phyloP scores from a whole-genome alignment of 2,329 filamentous ascomycete species.

The Paecilomyces formosus region DNA sequence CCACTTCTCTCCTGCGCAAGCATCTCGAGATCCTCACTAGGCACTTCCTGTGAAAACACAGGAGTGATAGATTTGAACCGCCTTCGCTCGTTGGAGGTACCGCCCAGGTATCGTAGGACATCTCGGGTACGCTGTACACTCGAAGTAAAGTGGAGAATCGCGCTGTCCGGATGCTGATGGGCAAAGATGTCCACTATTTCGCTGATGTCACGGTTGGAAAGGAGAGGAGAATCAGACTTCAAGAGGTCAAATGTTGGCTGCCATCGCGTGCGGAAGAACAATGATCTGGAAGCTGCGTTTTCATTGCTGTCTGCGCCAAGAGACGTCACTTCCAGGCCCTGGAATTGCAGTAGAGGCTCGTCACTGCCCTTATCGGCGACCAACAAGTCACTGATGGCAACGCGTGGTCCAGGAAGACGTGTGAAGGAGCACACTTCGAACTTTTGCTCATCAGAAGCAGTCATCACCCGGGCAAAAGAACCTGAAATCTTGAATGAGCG shows the following conservation, averaged over 20 bases:
- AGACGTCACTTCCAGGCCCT: constrained; percentile 12
- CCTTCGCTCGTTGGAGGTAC: background rate
- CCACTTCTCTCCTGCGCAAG: background rate
- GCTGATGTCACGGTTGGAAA: constrained; percentile 4
- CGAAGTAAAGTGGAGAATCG: background rate
- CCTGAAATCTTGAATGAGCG: constrained; percentile 12
- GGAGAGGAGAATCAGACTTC: background rate
- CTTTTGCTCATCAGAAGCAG: constrained; percentile 5
- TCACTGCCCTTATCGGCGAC: constrained; percentile 8
- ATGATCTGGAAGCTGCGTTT: constrained; percentile 4
- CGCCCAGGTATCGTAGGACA: background rate
- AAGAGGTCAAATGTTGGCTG: constrained; percentile 12
- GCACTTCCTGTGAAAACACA: background rate
- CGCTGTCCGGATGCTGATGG: constrained; percentile 3
- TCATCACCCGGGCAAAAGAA: constrained; percentile 5
- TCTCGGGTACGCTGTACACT: background rate
- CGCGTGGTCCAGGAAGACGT: constrained; percentile 10
- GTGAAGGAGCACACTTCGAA: constrained; percentile 9
- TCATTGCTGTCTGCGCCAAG: constrained; percentile 10
- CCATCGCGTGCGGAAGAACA: constrained; percentile 14
- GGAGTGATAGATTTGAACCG: background rate
- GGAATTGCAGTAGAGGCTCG: constrained; percentile 10
- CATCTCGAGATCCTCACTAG: background rate
- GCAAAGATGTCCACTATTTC: constrained; percentile 4
- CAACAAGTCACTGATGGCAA: constrained; percentile 10